Conservation (phyloP, 345 rosid genomes). For the Citropsis articulata region DNA sequence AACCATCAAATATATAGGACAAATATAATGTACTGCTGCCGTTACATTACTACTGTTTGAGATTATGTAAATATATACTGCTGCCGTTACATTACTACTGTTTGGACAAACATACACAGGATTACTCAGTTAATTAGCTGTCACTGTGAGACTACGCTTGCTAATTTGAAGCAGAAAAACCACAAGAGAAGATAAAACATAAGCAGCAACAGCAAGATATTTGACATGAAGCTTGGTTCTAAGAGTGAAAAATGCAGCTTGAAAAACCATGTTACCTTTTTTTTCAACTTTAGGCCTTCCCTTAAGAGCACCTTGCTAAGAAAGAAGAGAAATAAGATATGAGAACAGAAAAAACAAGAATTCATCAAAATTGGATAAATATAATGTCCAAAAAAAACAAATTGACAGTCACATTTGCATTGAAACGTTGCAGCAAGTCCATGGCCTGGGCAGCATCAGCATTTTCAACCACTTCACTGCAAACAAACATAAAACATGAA, state of each 20-base stretch:
- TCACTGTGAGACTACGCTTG: not conserved
- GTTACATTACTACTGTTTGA: not conserved
- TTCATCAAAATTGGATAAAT: not conserved
- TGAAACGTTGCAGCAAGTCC: slow-evolving; percentile 63
- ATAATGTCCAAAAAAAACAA: not conserved
- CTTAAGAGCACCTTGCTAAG: slow-evolving; percentile 41
- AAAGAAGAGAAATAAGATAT: slow-evolving; percentile 9
- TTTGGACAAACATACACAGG: not conserved
- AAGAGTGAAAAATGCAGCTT: not conserved
- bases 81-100: not conserved
- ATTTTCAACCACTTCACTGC: slow-evolving; percentile 62
- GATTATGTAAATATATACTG: not conserved
- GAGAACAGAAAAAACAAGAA: not conserved
- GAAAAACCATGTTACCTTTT: slow-evolving; percentile 30
- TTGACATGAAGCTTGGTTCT: not conserved
- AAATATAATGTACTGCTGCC: not conserved
- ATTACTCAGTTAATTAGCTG: not conserved
- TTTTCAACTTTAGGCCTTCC: slow-evolving; percentile 47
- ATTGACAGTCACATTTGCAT: slow-evolving; percentile 22
- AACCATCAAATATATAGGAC: not conserved
- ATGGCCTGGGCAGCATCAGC: slow-evolving; percentile 47
- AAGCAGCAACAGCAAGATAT: not conserved
- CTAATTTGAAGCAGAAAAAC: not conserved
- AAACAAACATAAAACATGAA: slow-evolving; percentile 16
- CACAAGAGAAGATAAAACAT: not conserved